Conservation (phyloP, 345 rosid species). For the Pseudoturritis turrita region DNA sequence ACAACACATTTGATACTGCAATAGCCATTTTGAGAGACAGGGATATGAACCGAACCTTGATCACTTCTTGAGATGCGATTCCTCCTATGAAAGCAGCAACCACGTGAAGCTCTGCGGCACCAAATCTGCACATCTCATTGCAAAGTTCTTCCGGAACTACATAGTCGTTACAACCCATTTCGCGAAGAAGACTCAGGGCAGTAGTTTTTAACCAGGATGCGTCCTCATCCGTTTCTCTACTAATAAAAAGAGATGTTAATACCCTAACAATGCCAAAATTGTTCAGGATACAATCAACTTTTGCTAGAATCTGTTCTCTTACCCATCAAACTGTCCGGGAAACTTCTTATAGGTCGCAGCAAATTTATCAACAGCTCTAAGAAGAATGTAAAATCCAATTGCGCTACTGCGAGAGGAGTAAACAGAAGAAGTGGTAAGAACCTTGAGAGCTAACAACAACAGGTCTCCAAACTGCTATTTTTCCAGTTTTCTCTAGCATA, state of each 20-base stretch:
- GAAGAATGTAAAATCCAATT: conserved; percentile 72
- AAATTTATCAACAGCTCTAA: conserved; percentile 84
- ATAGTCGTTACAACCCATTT: conserved; percentile 74
- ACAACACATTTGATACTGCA: not conserved
- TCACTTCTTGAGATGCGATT: conserved; percentile 87
- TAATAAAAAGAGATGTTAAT: not conserved
- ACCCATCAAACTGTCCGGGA: conserved; percentile 98
- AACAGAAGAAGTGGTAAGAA: conserved; percentile 1
- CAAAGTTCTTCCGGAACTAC: conserved; percentile 77
- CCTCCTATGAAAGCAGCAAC: conserved; percentile 94
- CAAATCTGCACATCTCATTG: conserved; percentile 87
- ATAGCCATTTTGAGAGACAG: not conserved
- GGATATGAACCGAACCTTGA: conserved; percentile 53
- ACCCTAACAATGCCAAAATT: not conserved
- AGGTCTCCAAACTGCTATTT: not conserved
- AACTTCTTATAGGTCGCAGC: conserved; percentile 76
- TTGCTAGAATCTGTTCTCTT: conserved; percentile 15
- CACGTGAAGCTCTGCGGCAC: conserved; percentile 92
- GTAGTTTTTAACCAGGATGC: conserved; percentile 59
- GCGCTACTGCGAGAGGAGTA: conserved; percentile 46
- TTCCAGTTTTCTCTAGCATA: not conserved
- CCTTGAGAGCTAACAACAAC: not conserved
- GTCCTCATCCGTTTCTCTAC: conserved; percentile 66
- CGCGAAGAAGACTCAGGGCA: conserved; percentile 60
- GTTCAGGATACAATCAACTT: not conserved